Evolutionary conservation across 202 grass and related monocot species (phyloP).

Genomic region (Saccharum hybrid): DNA sequence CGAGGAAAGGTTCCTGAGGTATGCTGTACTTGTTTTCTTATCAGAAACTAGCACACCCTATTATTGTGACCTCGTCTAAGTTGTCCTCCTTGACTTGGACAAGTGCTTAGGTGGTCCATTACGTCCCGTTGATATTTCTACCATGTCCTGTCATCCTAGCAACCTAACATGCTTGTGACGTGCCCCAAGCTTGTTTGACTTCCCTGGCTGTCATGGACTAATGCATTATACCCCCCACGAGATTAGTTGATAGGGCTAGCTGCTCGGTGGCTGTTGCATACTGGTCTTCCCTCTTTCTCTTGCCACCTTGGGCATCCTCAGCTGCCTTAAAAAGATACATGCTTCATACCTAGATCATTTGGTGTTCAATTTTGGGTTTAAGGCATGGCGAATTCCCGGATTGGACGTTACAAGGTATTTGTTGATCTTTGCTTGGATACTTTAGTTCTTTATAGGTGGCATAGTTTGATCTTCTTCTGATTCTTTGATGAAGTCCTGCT

Average conservation of each 20-base stretch:
- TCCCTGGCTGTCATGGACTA: slow-evolving; percentile 33
- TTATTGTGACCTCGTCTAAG: slow-evolving; percentile 37
- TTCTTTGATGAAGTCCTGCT: slow-evolving; percentile 6
- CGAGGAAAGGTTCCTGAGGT: slow-evolving; percentile 42
- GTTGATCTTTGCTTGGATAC: slow-evolving; percentile 38
- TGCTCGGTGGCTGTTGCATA: slow-evolving; percentile 43
- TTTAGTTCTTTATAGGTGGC: slow-evolving; percentile 23
- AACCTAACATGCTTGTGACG: slow-evolving; percentile 47
- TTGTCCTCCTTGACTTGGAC: slow-evolving; percentile 58
- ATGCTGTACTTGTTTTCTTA: slow-evolving; percentile 37
- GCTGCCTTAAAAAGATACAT: slow-evolving; percentile 41
- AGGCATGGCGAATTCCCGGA: slow-evolving; percentile 59
- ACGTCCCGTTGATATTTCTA: slow-evolving; percentile 37
- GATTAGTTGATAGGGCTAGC: slow-evolving; percentile 42
- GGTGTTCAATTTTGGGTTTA: slow-evolving; percentile 25
- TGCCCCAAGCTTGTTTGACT: slow-evolving; percentile 63
- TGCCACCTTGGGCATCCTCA: slow-evolving; percentile 21
- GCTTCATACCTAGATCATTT: slow-evolving; percentile 42
- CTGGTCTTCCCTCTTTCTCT: slow-evolving; percentile 26
- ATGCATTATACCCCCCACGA: slow-evolving; percentile 26
- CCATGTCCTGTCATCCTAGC: slow-evolving; percentile 21
- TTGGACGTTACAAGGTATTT: slow-evolving; percentile 67
- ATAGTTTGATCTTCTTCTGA: slow-evolving; percentile 18
- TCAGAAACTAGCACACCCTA: slow-evolving; percentile 33
- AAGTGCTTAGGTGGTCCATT: slow-evolving; percentile 32